Evolutionary conservation across 306 rosid species (phyloP).

Genomic region (Comarum palustre): DNA sequence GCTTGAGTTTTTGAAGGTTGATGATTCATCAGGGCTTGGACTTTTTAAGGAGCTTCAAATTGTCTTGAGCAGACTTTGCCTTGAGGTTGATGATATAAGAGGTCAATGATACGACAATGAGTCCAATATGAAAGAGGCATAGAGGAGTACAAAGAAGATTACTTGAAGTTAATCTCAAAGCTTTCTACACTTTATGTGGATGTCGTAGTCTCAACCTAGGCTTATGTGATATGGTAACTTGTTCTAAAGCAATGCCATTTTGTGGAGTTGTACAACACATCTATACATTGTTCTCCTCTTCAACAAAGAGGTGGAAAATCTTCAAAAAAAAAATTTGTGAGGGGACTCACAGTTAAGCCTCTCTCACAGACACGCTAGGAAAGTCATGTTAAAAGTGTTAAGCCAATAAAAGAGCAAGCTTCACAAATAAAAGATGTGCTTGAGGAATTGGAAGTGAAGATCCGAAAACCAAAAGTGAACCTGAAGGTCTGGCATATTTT

Average conservation of each 20-base stretch:
- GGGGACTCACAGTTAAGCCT: no score
- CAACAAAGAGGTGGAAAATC: no score
- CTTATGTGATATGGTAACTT: no score
- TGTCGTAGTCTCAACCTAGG: background rate
- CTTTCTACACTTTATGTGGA: background rate
- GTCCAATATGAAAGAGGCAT: no score
- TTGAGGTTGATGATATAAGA: constrained; percentile 6
- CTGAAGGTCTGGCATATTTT: background rate
- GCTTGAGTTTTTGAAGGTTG: background rate
- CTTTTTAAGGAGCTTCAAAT: background rate
- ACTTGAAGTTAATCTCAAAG: background rate
- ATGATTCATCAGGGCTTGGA: background rate
- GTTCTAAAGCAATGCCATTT: no score
- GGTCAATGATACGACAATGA: background rate
- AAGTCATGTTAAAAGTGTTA: background rate
- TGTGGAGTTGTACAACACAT: no score
- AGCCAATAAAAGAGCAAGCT: background rate
- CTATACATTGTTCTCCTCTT: no score
- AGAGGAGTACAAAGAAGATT: background rate
- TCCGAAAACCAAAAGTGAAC: background rate
- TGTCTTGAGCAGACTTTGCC: background rate
- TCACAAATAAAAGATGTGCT: background rate
- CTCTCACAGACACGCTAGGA: background rate
- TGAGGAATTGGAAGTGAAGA: background rate
- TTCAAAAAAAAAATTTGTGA: no score